Percentiles rank a stretch among this genome's conserved stretches.
phyloP scores from a whole-genome alignment of 805 yeast genomes.

The Ogataea wickerhamii region DNA sequence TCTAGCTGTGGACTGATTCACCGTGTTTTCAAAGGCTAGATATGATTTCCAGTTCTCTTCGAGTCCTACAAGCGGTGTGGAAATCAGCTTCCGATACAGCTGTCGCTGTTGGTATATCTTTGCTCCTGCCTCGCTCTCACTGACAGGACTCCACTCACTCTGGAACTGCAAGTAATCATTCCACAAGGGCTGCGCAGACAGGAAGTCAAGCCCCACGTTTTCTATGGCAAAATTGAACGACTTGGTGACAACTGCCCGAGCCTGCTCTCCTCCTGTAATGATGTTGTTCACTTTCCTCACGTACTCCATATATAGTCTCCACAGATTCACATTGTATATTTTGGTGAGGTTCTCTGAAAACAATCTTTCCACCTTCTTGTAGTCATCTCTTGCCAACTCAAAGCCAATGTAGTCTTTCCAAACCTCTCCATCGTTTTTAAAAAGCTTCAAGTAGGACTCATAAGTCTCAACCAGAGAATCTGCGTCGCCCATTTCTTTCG shows the following conservation, averaged over 20 bases:
- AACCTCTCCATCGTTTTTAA: constrained; percentile 65
- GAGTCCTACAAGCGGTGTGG: constrained; percentile 71
- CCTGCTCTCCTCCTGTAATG: constrained; percentile 78
- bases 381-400: constrained; percentile 63
- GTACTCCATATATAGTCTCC: constrained; percentile 74
- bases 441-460: constrained; percentile 57
- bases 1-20: constrained; percentile 73
- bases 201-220: constrained; percentile 73
- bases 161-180: constrained; percentile 76
- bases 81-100: constrained; percentile 62
- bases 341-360: constrained; percentile 62
- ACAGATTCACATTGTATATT: constrained; percentile 62
- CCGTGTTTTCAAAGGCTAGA: constrained; percentile 76
- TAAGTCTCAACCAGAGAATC: constrained; percentile 58
- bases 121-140: constrained; percentile 82
- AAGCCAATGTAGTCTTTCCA: constrained; percentile 73
- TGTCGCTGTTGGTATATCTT: constrained; percentile 73
- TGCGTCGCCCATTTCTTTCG: constrained; percentile 50
- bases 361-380: constrained; percentile 57
- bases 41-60: constrained; percentile 81
- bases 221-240: constrained; percentile 82
- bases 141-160: constrained; percentile 71
- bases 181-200: constrained; percentile 69
- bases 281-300: constrained; percentile 68
- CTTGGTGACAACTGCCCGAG: constrained; percentile 65